These are phyloP conservation scores for Tricholoma furcatifolium DNA, from an alignment of 768 basidiomycete genomes.

Conservation along the genomic window DNA sequence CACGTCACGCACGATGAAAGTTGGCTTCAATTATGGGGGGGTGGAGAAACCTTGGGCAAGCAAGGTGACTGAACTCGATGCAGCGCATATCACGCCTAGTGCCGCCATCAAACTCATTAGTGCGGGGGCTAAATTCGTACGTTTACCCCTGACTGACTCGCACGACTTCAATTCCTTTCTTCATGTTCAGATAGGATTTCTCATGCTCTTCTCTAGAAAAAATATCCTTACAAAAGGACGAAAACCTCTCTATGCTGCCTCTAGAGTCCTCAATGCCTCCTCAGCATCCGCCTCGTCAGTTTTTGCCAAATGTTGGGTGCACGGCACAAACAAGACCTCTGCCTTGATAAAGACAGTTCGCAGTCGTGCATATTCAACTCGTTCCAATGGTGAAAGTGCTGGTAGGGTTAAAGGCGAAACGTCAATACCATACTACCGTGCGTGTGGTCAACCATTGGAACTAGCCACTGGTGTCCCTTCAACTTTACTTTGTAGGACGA, in stretches of 20 bases:
- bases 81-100: conserved; percentile 5
- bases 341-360: conserved; percentile 46
- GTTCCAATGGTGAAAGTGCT: conserved; percentile 25
- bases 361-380: conserved; percentile 40
- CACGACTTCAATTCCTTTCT: background rate
- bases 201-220: conserved; percentile 53
- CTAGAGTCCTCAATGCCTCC: conserved; percentile 51
- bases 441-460: conserved; percentile 20
- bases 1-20: too few species aligned
- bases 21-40: too few species aligned
- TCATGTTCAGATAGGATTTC: conserved; percentile 12
- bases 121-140: conserved; percentile 17
- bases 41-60: too few species aligned
- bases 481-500: conserved; percentile 40
- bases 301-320: conserved; percentile 51
- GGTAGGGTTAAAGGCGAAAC: conserved; percentile 22
- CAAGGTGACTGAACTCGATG: too few species aligned
- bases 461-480: conserved; percentile 7
- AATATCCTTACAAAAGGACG: conserved; percentile 50
- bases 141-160: conserved; percentile 13
- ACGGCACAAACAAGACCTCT: conserved; percentile 52
- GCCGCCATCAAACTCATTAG: conserved; percentile 9
- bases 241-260: conserved; percentile 55
- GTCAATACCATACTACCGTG: conserved; percentile 52
- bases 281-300: conserved; percentile 46